Conservation (phyloP, 176 grass and related monocot species). For the Oryza australiensis region DNA sequence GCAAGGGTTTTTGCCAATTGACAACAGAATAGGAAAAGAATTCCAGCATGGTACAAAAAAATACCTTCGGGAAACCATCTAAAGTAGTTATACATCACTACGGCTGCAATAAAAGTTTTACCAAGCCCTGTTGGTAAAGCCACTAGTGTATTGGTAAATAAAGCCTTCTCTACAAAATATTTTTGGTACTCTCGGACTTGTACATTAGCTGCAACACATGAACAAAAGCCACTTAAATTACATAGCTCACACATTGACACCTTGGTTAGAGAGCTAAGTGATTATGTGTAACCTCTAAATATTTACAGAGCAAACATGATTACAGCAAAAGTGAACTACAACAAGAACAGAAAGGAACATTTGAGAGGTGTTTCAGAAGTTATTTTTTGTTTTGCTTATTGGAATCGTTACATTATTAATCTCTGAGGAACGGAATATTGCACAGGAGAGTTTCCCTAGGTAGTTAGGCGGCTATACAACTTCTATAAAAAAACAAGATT, state of each 20-base stretch:
- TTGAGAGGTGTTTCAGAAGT: not conserved
- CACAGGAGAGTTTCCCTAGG: not conserved
- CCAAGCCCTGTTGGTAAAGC: slow-evolving; percentile 90
- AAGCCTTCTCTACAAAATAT: slow-evolving; percentile 62
- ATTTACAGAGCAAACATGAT: slow-evolving; percentile 14
- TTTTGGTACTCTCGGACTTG: slow-evolving; percentile 66
- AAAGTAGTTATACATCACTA: slow-evolving; percentile 95
- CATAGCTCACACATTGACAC: not conserved
- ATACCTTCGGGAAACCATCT: slow-evolving; percentile 98
- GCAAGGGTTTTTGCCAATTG: not conserved
- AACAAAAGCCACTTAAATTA: slow-evolving; percentile 9
- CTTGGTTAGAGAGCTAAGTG: not conserved
- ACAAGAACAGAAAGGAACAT: slow-evolving; percentile 22
- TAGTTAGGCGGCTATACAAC: slow-evolving; percentile 8
- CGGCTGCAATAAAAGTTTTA: slow-evolving; percentile 97
- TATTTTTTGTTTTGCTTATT: slow-evolving; percentile 18
- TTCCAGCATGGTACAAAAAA: not conserved
- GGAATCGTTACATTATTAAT: not conserved
- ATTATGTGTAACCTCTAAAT: not conserved
- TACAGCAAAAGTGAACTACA: slow-evolving; percentile 20
- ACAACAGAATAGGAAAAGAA: not conserved
- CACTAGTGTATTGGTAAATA: slow-evolving; percentile 90
- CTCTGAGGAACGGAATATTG: slow-evolving; percentile 6
- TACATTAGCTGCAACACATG: slow-evolving; percentile 64
- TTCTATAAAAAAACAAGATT: not conserved